Evolutionary conservation across 78 protist species (phyloP), one percentile per base, ranked within the genome.

Genomic region (Emiliania huxleyi): DNA sequence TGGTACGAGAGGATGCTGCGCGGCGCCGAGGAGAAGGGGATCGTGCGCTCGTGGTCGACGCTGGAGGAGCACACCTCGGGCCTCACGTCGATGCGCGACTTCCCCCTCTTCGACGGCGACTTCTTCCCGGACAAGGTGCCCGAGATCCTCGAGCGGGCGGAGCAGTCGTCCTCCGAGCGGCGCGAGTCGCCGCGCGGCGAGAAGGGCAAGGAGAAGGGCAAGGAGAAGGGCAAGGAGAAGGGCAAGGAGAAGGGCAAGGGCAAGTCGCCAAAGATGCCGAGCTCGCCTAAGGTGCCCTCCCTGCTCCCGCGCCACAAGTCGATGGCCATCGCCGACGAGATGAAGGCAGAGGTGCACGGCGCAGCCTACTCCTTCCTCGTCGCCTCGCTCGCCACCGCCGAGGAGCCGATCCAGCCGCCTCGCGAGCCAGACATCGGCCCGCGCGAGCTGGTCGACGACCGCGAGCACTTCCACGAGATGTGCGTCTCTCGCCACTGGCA

Each of bases 1-100:
- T 81, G 89, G 89, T 81, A 81, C 89, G 89, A 81, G 89, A 6
- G 22, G 56, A 81, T 81, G 89, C 55, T 81, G 40, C 40, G 29
- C 18, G 29, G 22, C 12, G 89, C 89, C 0, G 26, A 44, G 56
- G 4, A 23, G 42, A n/a, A 56, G 12, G 12, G 29, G 56, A 12
- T 81, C 29, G n/a, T n/a, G n/a, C n/a, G n/a, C n/a, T n/a, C n/a
- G n/a, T n/a, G n/a, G 56, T 52, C 42, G 56, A 81, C 44, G 89
- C 48, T 29, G n/a, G 89, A 81, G 35, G 89, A 25, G 56, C 44
- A 22, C 89, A 81, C 0, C 8, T 62, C 42, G 89, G 89, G 19
- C 11, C 2, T 81, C 22, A 56, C 42, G 89, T 29, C 40, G 19
- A 22, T 29, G 19, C 3, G 15, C 21, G 89, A 81, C 38, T 44